Percentiles rank a stretch among this genome's conserved stretches.
Evolutionary conservation across 169 alveolate species (phyloP).

Genomic region (Neospora caninum): DNA sequence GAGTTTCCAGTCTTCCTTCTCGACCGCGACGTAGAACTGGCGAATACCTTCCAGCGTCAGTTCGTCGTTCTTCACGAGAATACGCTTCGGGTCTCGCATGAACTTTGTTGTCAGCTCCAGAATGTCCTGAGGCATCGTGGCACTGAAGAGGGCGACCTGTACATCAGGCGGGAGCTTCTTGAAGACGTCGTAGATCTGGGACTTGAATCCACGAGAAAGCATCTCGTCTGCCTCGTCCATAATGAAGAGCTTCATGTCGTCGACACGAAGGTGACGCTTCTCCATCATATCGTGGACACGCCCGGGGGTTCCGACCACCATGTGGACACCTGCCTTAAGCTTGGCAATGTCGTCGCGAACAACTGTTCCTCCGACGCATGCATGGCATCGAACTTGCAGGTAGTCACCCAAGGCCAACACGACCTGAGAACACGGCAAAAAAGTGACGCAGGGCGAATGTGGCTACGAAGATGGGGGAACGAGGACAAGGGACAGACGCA

Average conservation of each 20-base stretch:
- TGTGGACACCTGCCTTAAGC: slow-evolving; percentile 97
- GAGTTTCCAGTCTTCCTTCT: slow-evolving; percentile 97
- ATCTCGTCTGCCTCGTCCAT: slow-evolving; percentile 99
- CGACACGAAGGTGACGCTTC: slow-evolving; percentile 77
- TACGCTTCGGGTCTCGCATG: slow-evolving; percentile 97
- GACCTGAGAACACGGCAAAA: slow-evolving; percentile 65
- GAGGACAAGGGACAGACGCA: background rate
- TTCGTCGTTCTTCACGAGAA: slow-evolving; percentile 97
- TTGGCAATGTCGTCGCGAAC: slow-evolving; percentile 96
- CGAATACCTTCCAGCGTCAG: slow-evolving; percentile 97
- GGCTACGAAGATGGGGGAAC: slow-evolving; percentile 22
- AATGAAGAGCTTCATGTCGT: slow-evolving; percentile 93
- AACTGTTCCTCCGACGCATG: slow-evolving; percentile 99
- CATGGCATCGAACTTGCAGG: slow-evolving; percentile 87
- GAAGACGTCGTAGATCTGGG: slow-evolving; percentile 78
- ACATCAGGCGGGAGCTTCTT: slow-evolving; percentile 82
- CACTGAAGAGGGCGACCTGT: slow-evolving; percentile 91
- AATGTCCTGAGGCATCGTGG: slow-evolving; percentile 97
- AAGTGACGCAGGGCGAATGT: background rate
- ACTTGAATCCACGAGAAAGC: slow-evolving; percentile 98
- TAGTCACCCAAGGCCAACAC: slow-evolving; percentile 82
- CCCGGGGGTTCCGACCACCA: slow-evolving; percentile 99
- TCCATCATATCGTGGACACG: slow-evolving; percentile 98
- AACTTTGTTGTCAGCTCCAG: slow-evolving; percentile 95
- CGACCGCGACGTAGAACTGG: slow-evolving; percentile 98